phyloP scores from a whole-genome alignment of 2,329 filamentous ascomycete genomes.

The Arthroderma sp. region DNA sequence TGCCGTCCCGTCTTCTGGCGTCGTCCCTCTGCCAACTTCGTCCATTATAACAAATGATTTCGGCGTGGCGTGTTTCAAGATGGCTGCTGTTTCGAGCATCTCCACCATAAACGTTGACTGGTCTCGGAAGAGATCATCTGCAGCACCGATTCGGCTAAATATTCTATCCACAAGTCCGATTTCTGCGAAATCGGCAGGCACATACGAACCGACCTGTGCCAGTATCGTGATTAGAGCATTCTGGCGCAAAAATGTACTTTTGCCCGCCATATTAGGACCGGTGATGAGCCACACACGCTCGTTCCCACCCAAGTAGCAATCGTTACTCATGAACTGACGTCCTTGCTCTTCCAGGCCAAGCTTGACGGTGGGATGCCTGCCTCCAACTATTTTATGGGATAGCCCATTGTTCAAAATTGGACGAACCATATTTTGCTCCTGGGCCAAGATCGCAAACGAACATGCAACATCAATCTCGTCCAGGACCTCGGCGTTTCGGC shows the following conservation, averaged over 20 bases:
- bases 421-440: slow-evolving; percentile 58
- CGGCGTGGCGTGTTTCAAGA: slow-evolving; percentile 70
- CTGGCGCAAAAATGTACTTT: slow-evolving; percentile 89
- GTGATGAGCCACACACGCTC: slow-evolving; percentile 58
- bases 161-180: slow-evolving; percentile 91
- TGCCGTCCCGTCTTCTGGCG: slow-evolving; percentile 79
- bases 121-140: slow-evolving; percentile 86
- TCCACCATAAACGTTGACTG: slow-evolving; percentile 99
- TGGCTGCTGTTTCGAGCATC: slow-evolving; percentile 91
- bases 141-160: slow-evolving; percentile 84
- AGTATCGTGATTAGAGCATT: slow-evolving; percentile 90
- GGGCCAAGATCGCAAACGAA: slow-evolving; percentile 68
- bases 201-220: slow-evolving; percentile 83
- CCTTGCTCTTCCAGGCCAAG: slow-evolving; percentile 66
- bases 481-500: slow-evolving; percentile 78
- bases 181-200: slow-evolving; percentile 74
- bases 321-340: slow-evolving; percentile 69
- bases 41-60: slow-evolving; percentile 96
- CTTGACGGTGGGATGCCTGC: slow-evolving; percentile 87
- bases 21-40: slow-evolving; percentile 88
- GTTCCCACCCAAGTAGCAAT: slow-evolving; percentile 67
- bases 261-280: slow-evolving; percentile 96
- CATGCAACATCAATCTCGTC: slow-evolving; percentile 87
- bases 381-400: slow-evolving; percentile 65
- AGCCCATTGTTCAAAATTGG: slow-evolving; percentile 56